These are phyloP conservation scores for Pythium guiyangense DNA, from an alignment of 352 stramenopile species.

Conservation along the genomic window DNA sequence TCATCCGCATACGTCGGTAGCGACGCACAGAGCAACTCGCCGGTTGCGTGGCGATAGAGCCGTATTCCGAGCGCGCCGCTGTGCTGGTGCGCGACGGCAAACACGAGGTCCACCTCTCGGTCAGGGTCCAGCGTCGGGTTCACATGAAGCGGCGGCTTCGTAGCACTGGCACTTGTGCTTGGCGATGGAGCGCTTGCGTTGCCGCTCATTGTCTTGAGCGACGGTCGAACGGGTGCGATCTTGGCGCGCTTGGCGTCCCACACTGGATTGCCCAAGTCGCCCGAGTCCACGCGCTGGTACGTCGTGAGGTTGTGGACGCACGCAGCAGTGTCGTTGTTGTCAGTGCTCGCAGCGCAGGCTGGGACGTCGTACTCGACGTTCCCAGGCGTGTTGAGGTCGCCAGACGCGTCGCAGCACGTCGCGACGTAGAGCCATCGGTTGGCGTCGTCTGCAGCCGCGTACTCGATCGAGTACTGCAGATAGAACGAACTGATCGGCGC, in stretches of 20 bases:
- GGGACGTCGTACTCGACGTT: constrained; percentile 10
- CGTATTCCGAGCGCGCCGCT: constrained; percentile 1
- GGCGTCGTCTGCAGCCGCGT: not conserved
- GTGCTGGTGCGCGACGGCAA: constrained; percentile 4
- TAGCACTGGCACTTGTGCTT: not conserved
- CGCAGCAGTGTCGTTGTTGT: not conserved
- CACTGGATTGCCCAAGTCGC: constrained; percentile 3
- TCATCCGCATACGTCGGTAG: not conserved
- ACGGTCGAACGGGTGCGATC: not conserved
- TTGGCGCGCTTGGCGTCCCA: constrained; percentile 2
- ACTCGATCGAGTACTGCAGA: constrained; percentile 9
- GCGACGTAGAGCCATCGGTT: constrained; percentile 11
- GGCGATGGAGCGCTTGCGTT: not conserved
- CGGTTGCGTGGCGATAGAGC: not conserved
- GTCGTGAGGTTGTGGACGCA: constrained; percentile 11
- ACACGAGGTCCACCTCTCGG: constrained; percentile 9
- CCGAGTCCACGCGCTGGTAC: constrained; percentile 7
- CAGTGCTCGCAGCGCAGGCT: not conserved
- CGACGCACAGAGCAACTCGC: constrained; percentile 4
- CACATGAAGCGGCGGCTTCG: not conserved
- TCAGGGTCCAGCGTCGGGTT: not conserved
- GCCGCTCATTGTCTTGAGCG: not conserved
- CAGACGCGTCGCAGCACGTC: constrained; percentile 9
- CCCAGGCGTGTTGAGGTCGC: constrained; percentile 1
- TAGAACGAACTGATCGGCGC: constrained; percentile 11